These are phyloP conservation scores for Herpetospermum pedunculosum DNA, from an alignment of 306 rosid genomes.

Conservation along the genomic window DNA sequence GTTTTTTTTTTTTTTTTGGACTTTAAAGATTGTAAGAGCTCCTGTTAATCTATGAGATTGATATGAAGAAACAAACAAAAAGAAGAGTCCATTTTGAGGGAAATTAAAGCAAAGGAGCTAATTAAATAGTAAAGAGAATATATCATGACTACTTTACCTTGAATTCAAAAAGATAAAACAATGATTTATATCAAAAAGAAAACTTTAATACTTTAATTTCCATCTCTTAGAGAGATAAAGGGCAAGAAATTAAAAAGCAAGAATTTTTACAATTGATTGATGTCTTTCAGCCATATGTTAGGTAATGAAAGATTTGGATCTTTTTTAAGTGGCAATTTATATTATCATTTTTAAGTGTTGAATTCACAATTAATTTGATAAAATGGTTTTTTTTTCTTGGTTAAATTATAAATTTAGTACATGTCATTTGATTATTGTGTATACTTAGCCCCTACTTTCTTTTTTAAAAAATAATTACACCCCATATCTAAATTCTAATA, in stretches of 20 bases:
- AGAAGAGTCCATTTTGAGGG: background rate
- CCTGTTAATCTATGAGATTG: background rate
- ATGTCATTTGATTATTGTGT: too few relatives aligned
- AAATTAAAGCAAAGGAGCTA: background rate
- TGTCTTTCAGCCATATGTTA: background rate
- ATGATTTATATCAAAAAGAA: background rate
- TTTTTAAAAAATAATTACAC: too few relatives aligned
- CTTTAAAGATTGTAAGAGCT: background rate
- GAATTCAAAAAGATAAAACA: constrained; percentile 5
- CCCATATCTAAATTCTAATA: too few relatives aligned
- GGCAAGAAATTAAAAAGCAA: background rate
- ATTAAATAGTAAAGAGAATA: background rate
- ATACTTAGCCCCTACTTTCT: too few relatives aligned
- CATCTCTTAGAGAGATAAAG: background rate
- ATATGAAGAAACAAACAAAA: background rate
- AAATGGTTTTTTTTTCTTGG: background rate
- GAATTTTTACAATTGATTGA: background rate
- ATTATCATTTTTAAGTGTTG: background rate
- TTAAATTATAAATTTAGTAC: background rate
- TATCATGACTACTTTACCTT: background rate
- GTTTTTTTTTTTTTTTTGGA: too few relatives aligned
- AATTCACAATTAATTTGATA: background rate
- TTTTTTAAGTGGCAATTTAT: background rate
- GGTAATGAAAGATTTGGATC: background rate
- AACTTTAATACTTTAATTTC: background rate